Evolutionary conservation across 306 rosid genomes (phyloP), one percentile per base, ranked within the genome.

Genomic region (Cyclanthera cordifolia): DNA sequence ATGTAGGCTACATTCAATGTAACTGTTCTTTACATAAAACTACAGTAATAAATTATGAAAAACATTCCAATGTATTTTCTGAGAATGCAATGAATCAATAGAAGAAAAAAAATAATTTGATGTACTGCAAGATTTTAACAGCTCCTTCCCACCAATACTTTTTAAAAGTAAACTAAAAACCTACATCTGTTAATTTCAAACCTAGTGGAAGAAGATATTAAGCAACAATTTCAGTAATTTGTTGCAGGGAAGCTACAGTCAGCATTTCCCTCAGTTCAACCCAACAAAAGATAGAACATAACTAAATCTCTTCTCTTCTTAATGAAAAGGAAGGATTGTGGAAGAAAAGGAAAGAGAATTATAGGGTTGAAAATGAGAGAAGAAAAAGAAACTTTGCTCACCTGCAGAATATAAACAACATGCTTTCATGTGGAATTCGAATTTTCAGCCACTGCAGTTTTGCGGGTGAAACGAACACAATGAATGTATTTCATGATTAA

Each of bases 161-260:
- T 56, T 76, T 71, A 69, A 20, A 66, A 69, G 73, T 58, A 27
- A 72, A 77, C 79, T 72, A n/a, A 64, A 67, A 54, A 59, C 76
- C 90, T 87, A 89, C 87, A 85, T 78, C 85, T 84, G 74, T 16
- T 69, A 69, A 85, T 60, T 91, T 85, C 77, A 79, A 89, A 81
- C 96, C 95, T 87, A 87, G 79, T 75, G 91, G 88, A 89, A 59
- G 67, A 59, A 93, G 90, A 89, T 84, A 89, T 83, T 78, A 85
- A 85, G 83, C 96, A 87, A 82, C 85, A 84, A 73, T 83, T 72
- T 72, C 58, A 80, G 90, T 78, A 82, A 82, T 78, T 81, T 84
- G 83, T 75, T 82, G 92, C 12, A 74, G 84, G 89, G 77, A 88
- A 84, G 88, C 95, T 90, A 93, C 96, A 90, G 85, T 89, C 93